Evolutionary conservation across 495 filamentous ascomycete species (phyloP).

Genomic region (Aspergillus haitiensis): DNA sequence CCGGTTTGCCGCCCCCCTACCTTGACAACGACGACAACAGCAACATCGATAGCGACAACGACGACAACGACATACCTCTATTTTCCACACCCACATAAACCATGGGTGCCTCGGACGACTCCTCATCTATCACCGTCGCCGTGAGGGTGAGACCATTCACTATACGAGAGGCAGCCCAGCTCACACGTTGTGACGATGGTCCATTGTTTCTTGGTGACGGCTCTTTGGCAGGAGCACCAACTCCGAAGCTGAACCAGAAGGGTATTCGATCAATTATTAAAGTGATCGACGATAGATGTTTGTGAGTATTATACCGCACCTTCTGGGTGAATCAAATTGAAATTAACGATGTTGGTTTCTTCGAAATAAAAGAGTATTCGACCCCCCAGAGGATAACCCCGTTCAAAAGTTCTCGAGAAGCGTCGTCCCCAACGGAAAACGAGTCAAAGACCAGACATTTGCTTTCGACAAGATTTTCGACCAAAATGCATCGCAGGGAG

Average conservation of each 20-base stretch:
- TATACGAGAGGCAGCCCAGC: conserved; percentile 63
- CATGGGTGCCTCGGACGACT: conserved; percentile 58
- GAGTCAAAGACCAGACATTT: conserved; percentile 97
- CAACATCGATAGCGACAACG: not conserved
- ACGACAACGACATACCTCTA: too few species aligned
- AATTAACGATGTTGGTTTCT: not conserved
- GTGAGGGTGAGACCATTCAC: conserved; percentile 95
- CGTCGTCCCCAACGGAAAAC: conserved; percentile 80
- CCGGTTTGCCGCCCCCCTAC: conserved; percentile 21
- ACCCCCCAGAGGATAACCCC: conserved; percentile 94
- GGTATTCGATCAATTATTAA: conserved; percentile 91
- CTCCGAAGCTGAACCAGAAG: conserved; percentile 79
- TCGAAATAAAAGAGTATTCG: conserved; percentile 72
- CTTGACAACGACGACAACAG: conserved; percentile 8
- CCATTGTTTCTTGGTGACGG: conserved; percentile 94
- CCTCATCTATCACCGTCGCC: conserved; percentile 67
- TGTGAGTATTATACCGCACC: conserved; percentile 59
- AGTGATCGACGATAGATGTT: conserved; percentile 91
- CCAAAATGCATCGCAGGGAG: conserved; percentile 87
- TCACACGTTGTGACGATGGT: conserved; percentile 77
- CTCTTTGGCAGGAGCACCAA: conserved; percentile 77
- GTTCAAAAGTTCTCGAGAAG: conserved; percentile 87
- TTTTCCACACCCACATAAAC: conserved; percentile 19
- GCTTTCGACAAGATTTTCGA: conserved; percentile 97
- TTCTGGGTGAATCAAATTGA: not conserved